Conservation (phyloP, 2,329 filamentous ascomycete species). For the Xylariales sp. region DNA sequence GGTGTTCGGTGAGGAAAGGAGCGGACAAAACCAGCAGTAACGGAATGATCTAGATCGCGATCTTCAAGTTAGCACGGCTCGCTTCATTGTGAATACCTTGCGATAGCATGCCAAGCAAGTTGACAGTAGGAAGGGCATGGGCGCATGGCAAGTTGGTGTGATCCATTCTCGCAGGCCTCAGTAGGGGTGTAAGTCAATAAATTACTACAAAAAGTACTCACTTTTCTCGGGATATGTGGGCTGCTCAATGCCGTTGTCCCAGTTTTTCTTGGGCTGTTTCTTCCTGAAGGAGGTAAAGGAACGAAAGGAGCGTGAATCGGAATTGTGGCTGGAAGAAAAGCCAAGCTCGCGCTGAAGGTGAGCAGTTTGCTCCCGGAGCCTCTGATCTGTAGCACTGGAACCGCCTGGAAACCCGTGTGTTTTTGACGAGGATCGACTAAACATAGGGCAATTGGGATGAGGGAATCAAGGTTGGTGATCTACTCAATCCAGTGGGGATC, state of each 20-base stretch:
- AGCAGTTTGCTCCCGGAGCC: constrained; percentile 29
- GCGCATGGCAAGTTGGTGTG: too few species aligned
- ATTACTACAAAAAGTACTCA: too few species aligned
- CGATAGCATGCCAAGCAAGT: too few species aligned
- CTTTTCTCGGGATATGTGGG: constrained; percentile 36
- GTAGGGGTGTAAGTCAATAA: too few species aligned
- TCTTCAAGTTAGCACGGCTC: constrained; percentile 17
- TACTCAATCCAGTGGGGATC: constrained; percentile 1
- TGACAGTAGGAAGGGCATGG: too few species aligned
- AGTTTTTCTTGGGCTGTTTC: constrained; percentile 11
- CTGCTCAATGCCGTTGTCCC: constrained; percentile 20
- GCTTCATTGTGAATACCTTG: constrained; percentile 11
- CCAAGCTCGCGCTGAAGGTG: constrained; percentile 40
- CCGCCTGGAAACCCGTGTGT: constrained; percentile 24
- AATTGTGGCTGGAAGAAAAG: constrained; percentile 9
- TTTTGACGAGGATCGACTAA: constrained; percentile 39
- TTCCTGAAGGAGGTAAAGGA: constrained; percentile 13
- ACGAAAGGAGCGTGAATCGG: constrained; percentile 25
- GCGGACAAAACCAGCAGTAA: constrained; percentile 29
- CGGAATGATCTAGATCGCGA: constrained; percentile 30
- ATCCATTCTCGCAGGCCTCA: too few species aligned
- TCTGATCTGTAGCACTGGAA: constrained; percentile 27
- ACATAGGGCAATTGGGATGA: constrained; percentile 33
- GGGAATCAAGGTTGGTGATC: constrained; percentile 9
- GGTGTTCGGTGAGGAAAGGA: constrained; percentile 24